Evolutionary conservation across 2,329 filamentous ascomycete species (phyloP).

Genomic region (Fusarium napiforme): DNA sequence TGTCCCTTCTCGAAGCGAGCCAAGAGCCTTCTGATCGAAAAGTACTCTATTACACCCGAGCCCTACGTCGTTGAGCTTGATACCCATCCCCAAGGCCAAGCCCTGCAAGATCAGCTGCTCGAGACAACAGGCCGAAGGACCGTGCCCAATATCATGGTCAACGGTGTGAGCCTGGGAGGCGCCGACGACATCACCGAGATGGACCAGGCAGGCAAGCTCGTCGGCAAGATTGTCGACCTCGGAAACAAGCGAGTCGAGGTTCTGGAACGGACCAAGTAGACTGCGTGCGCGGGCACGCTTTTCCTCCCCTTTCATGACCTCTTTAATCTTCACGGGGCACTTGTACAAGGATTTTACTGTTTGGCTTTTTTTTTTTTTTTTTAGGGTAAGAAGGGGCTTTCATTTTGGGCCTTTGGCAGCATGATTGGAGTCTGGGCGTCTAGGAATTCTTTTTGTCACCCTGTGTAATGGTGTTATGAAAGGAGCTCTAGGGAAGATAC

Average conservation of each 20-base stretch:
- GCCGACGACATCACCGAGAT: slow-evolving; percentile 85
- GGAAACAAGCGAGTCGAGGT: slow-evolving; percentile 73
- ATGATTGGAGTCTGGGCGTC: slow-evolving; percentile 35
- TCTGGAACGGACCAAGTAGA: slow-evolving; percentile 54
- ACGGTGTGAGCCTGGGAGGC: slow-evolving; percentile 89
- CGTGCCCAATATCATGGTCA: slow-evolving; percentile 91
- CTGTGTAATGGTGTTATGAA: slow-evolving; percentile 1
- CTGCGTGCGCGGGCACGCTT: neutral
- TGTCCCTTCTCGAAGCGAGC: slow-evolving; percentile 88
- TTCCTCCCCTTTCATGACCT: slow-evolving; percentile 17
- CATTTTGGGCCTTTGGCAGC: slow-evolving; percentile 11
- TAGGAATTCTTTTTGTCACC: slow-evolving; percentile 27
- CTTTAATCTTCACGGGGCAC: slow-evolving; percentile 17
- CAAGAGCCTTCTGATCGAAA: slow-evolving; percentile 84
- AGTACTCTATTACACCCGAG: slow-evolving; percentile 83
- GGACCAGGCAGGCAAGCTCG: slow-evolving; percentile 72
- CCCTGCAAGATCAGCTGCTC: slow-evolving; percentile 77
- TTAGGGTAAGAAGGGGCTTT: slow-evolving; percentile 25
- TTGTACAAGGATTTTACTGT: slow-evolving; percentile 18
- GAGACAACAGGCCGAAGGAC: slow-evolving; percentile 83
- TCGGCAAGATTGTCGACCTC: slow-evolving; percentile 76
- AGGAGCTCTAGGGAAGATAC: neutral
- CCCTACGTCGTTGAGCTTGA: slow-evolving; percentile 94
- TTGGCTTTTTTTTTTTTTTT: neutral
- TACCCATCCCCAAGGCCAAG: slow-evolving; percentile 76